Base-by-base conservation (phyloP, 1,284 basidiomycete genomes). In the Rhizopogon parksii region DNA sequence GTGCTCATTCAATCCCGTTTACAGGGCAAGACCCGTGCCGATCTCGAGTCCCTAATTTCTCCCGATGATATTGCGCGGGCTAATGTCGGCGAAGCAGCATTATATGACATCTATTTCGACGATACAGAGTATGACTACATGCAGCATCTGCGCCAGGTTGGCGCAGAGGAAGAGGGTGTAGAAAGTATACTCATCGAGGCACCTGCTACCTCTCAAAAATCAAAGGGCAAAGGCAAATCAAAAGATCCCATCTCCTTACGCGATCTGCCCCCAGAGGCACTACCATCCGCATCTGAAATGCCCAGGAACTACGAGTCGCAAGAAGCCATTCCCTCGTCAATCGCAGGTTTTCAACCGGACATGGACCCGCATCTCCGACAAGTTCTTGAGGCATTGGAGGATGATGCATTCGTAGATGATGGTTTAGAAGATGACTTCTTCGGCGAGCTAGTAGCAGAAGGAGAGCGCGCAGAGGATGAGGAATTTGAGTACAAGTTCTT, bases 41-140 rank as follows among this genome's bases (percentile, higher is more conserved):
- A 92, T 37, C 75, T 92, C 21, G 90, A 91, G 65, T 65, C 69
- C 3, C 59, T 74, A 4, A 68, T 88, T 11, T 67, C 81, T n/a
- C 71, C 79, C 6, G 78, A 79, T 17, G 82, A 85, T n/a, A 70
- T 83, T 46, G 73, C 70, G 34, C 69, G 71, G 51, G 57, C 70
- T 17, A 83, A 82, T 53, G 70, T 84, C 54, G 96, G 95, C 51
- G 91, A 99, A 73, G 96, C 96, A 0, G 77, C 91, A 3, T 66
- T 83, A 21, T 96, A 98, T 68, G 95, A 94, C 8, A 75, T 99
- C 63, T 94, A 93, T 71, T 99, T 83, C 72, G 95, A 99, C 71
- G 95, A 99, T 64, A 91, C 91, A n/a, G 80, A 91, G 51, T 99
- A 99, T 73, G 91, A 99, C 69, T 99, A 99, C 74, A 95, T 98